Conservation (phyloP, 306 rosid genomes). For the Prosopis cineraria region DNA sequence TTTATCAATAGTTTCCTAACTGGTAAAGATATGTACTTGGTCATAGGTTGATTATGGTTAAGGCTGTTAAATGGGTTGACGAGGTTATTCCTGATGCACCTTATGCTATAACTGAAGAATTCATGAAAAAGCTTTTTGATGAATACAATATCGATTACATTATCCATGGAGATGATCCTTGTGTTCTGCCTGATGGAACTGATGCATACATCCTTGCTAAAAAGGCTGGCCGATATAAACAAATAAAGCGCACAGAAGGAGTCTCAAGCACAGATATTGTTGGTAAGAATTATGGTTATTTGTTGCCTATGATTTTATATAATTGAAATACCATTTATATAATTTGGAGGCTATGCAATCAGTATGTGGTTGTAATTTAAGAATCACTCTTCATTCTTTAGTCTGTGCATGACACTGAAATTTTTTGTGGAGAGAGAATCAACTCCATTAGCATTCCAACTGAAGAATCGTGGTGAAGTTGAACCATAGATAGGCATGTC, state of each 20-base stretch:
- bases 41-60: constrained; percentile 58
- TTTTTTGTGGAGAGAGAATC: background rate
- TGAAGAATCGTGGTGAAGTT: background rate
- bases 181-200: constrained; percentile 96
- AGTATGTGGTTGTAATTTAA: background rate
- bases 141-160: constrained; percentile 85
- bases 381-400: background rate
- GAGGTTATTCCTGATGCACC: constrained; percentile 94
- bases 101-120: constrained; percentile 87
- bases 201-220: constrained; percentile 98
- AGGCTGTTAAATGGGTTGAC: constrained; percentile 98
- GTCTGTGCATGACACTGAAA: too few species aligned
- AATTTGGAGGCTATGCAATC: background rate
- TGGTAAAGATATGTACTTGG: background rate
- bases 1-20: too few species aligned
- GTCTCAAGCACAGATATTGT: constrained; percentile 48
- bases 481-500: background rate
- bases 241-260: constrained; percentile 97
- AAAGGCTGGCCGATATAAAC: constrained; percentile 92
- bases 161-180: constrained; percentile 97
- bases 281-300: too few species aligned
- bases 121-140: constrained; percentile 83
- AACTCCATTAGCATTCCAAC: background rate
- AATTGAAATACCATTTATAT: background rate
- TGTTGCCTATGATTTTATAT: background rate